These are phyloP conservation scores for Cladosporium sp. DNA, from an alignment of 2,329 filamentous ascomycete genomes.

Conservation along the genomic window DNA sequence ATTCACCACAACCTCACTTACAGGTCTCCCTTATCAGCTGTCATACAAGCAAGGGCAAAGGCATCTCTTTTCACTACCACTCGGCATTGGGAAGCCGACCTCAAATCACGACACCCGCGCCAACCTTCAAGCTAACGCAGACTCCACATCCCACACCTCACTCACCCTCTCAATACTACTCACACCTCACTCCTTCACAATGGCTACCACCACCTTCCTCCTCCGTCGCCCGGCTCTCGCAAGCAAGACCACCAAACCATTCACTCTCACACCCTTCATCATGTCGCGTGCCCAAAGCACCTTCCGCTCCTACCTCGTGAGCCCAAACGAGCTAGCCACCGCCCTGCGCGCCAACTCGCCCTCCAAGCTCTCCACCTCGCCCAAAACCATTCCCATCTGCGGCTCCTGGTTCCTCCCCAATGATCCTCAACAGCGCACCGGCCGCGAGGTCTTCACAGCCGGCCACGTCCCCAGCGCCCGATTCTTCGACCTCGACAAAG, in stretches of 20 bases:
- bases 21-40: neutral
- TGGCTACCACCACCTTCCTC: conserved; percentile 18
- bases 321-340: conserved; percentile 74
- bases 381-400: conserved; percentile 82
- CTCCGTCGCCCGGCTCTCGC: conserved; percentile 11
- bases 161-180: neutral
- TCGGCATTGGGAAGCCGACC: neutral
- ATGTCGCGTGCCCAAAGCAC: conserved; percentile 36
- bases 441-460: conserved; percentile 74
- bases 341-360: conserved; percentile 79
- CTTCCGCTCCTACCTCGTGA: conserved; percentile 81
- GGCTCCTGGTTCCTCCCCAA: conserved; percentile 97
- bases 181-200: conserved; percentile 4
- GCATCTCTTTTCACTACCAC: neutral
- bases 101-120: conserved; percentile 6
- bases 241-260: conserved; percentile 17
- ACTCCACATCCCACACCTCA: conserved; percentile 6
- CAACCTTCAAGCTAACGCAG: conserved; percentile 7
- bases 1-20: neutral
- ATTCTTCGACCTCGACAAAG: conserved; percentile 93
- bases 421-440: conserved; percentile 68
- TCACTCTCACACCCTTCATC: conserved; percentile 11
- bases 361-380: conserved; percentile 66
- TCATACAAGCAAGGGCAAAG: conserved; percentile 1
- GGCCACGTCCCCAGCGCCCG: conserved; percentile 82